Percentiles rank a stretch among this genome's conserved stretches.
phyloP scores from a whole-genome alignment of 768 basidiomycete genomes.

The Rhodotorula kratochvilovae region DNA sequence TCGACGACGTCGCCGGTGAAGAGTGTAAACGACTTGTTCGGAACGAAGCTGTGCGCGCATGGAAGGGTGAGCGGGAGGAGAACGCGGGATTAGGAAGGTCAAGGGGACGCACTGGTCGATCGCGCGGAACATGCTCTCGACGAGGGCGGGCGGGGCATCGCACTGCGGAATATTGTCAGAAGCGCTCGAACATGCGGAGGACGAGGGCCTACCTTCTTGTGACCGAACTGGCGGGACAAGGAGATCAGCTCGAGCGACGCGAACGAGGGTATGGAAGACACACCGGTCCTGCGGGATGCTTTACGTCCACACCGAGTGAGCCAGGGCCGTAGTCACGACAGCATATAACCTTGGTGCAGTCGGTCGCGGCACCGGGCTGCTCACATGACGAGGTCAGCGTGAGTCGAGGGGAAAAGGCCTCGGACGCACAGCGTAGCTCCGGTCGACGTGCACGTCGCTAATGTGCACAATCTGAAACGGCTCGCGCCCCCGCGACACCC shows the following conservation, averaged over 20 bases:
- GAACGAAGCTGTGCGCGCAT: constrained; percentile 15
- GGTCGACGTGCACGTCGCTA: constrained; percentile 63
- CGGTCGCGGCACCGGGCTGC: constrained; percentile 56
- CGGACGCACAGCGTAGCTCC: constrained; percentile 54
- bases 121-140: constrained; percentile 55
- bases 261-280: neutral
- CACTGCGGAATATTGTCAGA: constrained; percentile 45
- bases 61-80: neutral
- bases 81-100: neutral
- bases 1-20: constrained; percentile 66
- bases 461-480: constrained; percentile 61
- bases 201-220: constrained; percentile 14
- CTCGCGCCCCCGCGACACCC: constrained; percentile 6
- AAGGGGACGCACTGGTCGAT: constrained; percentile 45
- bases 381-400: too few relatives aligned
- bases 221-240: constrained; percentile 17
- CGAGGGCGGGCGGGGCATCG: constrained; percentile 55
- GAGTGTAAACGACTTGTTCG: constrained; percentile 52
- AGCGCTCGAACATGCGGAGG: too few relatives aligned
- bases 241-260: neutral
- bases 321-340: constrained; percentile 54
- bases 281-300: constrained; percentile 52
- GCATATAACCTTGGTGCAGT: constrained; percentile 63
- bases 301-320: constrained; percentile 47
- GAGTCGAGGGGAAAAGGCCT: neutral